phyloP scores from a whole-genome alignment of 495 filamentous ascomycete species.

The Neurospora sp. region DNA sequence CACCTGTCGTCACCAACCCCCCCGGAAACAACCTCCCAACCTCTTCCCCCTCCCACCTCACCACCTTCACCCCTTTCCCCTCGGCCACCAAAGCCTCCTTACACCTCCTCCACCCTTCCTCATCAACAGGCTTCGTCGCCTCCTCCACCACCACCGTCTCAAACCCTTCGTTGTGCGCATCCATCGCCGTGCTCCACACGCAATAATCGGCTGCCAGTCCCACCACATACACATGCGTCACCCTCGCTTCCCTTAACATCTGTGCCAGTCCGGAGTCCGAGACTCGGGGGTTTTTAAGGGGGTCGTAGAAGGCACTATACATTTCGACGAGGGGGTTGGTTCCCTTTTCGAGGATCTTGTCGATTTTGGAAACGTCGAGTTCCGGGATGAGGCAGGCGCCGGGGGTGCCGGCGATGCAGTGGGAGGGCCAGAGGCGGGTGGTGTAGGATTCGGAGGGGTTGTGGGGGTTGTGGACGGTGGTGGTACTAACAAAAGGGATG shows the following conservation, averaged over 20 bases:
- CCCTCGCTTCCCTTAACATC: constrained; percentile 41
- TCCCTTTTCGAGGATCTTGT: constrained; percentile 69
- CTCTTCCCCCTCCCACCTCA: constrained; percentile 31
- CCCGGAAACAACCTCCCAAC: constrained; percentile 19
- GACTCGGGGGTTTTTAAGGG: constrained; percentile 43
- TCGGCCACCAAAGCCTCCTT: constrained; percentile 42
- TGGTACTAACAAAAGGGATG: constrained; percentile 51
- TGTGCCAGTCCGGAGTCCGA: constrained; percentile 50
- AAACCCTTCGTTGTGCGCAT: constrained; percentile 70
- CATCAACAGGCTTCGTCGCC: constrained; percentile 60
- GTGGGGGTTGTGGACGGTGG: constrained; percentile 57
- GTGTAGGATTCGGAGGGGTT: constrained; percentile 52
- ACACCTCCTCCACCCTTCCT: constrained; percentile 43
- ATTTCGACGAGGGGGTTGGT: constrained; percentile 66
- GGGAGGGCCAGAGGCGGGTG: constrained; percentile 76
- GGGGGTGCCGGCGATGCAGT: constrained; percentile 67
- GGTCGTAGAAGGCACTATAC: constrained; percentile 81
- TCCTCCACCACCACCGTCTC: constrained; percentile 68
- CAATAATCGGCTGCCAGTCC: constrained; percentile 87
- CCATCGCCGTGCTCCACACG: constrained; percentile 68
- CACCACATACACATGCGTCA: constrained; percentile 71
- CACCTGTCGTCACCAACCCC: constrained; percentile 22
- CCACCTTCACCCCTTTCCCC: constrained; percentile 32
- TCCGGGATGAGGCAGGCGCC: constrained; percentile 72
- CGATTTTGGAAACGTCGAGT: constrained; percentile 48